A percentile compares a stretch with the other conserved stretches of the same genome.
These are phyloP conservation scores for Candolleomyces aberdarensis DNA, from an alignment of 768 basidiomycete genomes.

Conservation along the genomic window DNA sequence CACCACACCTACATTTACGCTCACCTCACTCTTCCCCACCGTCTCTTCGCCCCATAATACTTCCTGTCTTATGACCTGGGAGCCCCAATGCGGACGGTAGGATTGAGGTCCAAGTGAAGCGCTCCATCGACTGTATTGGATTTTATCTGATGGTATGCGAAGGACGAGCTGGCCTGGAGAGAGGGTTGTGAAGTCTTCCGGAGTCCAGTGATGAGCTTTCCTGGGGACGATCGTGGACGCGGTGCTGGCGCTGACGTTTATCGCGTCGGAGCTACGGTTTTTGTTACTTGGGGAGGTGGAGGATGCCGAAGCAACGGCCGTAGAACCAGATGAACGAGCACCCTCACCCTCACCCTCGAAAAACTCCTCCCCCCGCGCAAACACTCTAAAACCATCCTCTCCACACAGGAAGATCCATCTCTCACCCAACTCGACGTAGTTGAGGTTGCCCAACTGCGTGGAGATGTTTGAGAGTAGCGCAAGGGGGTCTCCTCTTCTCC, in stretches of 20 bases:
- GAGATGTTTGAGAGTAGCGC: slow-evolving; percentile 2
- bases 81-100: not conserved
- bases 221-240: no score
- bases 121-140: slow-evolving; percentile 4
- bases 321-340: no score
- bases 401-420: slow-evolving; percentile 62
- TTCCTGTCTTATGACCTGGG: slow-evolving; percentile 8
- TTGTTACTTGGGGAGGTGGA: no score
- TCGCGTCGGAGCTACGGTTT: no score
- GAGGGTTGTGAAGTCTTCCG: no score
- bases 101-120: not conserved
- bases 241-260: no score
- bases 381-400: slow-evolving; percentile 45
- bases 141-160: not conserved
- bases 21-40: slow-evolving; percentile 11
- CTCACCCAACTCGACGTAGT: slow-evolving; percentile 65
- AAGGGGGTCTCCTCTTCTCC: not conserved
- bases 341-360: no score
- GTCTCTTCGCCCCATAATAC: slow-evolving; percentile 10
- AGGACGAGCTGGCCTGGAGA: not conserved
- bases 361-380: slow-evolving; percentile 21
- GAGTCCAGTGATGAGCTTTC: no score
- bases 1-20: not conserved
- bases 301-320: no score
- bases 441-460: slow-evolving; percentile 35